Percentiles rank a stretch among this genome's conserved stretches.
phyloP scores from a whole-genome alignment of 768 basidiomycete species.

The Macrolepiota dolichaula region DNA sequence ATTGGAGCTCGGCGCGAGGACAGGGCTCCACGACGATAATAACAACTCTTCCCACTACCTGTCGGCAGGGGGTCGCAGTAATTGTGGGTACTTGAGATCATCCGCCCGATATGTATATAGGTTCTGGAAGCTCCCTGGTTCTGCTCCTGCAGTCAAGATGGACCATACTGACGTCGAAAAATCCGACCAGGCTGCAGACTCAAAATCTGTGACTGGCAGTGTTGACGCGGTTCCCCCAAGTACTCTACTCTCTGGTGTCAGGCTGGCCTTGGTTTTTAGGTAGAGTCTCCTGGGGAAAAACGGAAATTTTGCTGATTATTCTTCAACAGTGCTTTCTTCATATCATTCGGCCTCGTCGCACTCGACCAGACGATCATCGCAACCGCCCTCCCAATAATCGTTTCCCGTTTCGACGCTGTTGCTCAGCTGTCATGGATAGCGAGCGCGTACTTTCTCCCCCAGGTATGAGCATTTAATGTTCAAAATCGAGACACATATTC shows the following conservation, averaged over 20 bases:
- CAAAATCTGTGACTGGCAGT: neutral
- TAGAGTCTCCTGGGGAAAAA: neutral
- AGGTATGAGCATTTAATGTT: neutral
- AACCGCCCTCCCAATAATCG: neutral
- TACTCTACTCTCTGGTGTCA: neutral
- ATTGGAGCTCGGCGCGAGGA: no score
- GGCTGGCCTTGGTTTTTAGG: neutral
- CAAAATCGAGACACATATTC: neutral
- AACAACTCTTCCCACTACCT: neutral
- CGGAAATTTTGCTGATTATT: neutral
- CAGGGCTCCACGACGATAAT: no score
- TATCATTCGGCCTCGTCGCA: neutral
- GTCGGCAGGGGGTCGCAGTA: neutral
- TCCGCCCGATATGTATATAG: neutral
- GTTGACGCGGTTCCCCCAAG: neutral
- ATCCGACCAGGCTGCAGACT: neutral
- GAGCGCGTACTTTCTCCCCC: neutral
- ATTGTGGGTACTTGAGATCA: neutral
- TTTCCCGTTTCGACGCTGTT: neutral
- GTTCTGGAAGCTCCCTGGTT: neutral
- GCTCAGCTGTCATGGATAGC: neutral
- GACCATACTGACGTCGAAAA: neutral
- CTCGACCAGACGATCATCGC: neutral
- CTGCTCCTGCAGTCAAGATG: neutral
- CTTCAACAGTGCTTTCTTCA: neutral